Evolutionary conservation across 208 protist genomes (phyloP), one percentile per base, ranked within the genome.

Genomic region (Wallacemonas sp.): DNA sequence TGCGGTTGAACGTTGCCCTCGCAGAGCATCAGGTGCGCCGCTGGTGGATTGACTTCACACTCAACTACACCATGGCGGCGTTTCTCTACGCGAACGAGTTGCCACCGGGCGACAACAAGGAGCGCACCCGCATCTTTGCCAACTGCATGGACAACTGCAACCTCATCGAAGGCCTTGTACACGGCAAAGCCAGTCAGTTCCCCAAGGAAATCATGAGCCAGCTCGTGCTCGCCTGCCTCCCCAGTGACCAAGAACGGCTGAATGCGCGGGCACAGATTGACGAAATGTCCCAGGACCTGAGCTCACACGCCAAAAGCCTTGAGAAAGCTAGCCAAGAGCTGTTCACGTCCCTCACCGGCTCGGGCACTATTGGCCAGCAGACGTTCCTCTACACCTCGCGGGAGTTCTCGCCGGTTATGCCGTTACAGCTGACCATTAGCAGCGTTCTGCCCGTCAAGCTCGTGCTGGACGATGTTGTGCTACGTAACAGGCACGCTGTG

Each of bases 331-430:
- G 46, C 21, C 44, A 66, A 21, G 33, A 50, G 45, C 52, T 66
- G 17, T 66, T 66, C 52, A 54, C 44, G 3, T 58, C 30, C 8
- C 45, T 66, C 61, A 66, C 61, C 42, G 61, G 61, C 27, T 45
- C 39, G 21, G 42, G 41, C 27, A 37, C 17, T 21, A 34, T 66
- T 22, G 46, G 45, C 10, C 61, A 66, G 38, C 61, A 66, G 32
- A 66, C 61, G 29, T 66, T 66, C 32, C 36, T 66, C 26, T 66
- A 66, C 45, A 69, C 45, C 30, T 48, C 64, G 3, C 29, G 55
- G 29, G 64, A 69, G 6, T 69, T 62, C 37, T 58, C 33, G 13
- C 52, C 53, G 34, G 38, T 59, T 13, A 63, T 38, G 37, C 64
- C 53, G 29, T 26, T 69, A 12, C 42, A 53, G 22, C 39, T 36